phyloP scores from a whole-genome alignment of 2,329 filamentous ascomycete genomes.

The Nigrospora osmanthi region DNA sequence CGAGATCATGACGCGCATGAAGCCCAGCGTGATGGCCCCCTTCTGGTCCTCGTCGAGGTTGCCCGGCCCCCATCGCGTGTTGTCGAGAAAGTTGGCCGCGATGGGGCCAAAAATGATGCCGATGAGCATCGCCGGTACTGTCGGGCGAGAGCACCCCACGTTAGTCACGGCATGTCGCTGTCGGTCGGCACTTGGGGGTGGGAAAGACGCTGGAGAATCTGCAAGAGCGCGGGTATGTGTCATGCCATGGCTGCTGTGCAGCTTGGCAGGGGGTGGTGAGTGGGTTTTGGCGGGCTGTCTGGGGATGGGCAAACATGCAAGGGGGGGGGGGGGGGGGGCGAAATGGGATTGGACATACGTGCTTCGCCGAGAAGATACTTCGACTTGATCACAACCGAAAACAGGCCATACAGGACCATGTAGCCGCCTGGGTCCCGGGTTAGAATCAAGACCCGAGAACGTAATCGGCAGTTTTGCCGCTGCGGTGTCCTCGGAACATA shows the following conservation, averaged over 20 bases:
- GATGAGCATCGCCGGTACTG: constrained; percentile 46
- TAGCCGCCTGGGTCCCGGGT: constrained; percentile 28
- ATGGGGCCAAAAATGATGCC: constrained; percentile 48
- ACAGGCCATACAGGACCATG: constrained; percentile 38
- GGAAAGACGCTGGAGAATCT: too few species aligned
- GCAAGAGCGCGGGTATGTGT: too few species aligned
- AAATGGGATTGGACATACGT: constrained; percentile 26
- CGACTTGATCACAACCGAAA: constrained; percentile 42
- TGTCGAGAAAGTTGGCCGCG: constrained; percentile 42
- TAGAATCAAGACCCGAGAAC: constrained; percentile 11
- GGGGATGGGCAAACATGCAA: not conserved
- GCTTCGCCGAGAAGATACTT: constrained; percentile 40
- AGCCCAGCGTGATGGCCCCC: constrained; percentile 32
- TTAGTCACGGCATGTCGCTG: too few species aligned
- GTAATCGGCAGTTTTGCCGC: not conserved
- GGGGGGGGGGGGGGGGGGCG: not conserved
- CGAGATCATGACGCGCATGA: constrained; percentile 53
- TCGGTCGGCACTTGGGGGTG: too few species aligned
- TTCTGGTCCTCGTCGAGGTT: constrained; percentile 11
- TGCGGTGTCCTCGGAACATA: constrained; percentile 14
- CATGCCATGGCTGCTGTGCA: too few species aligned
- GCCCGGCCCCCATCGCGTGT: constrained; percentile 29
- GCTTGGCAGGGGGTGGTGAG: too few species aligned
- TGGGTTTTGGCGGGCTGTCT: too few species aligned
- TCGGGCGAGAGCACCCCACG: too few species aligned